Conservation (phyloP, 1,284 basidiomycete species). For the Inonotus hispidus region DNA sequence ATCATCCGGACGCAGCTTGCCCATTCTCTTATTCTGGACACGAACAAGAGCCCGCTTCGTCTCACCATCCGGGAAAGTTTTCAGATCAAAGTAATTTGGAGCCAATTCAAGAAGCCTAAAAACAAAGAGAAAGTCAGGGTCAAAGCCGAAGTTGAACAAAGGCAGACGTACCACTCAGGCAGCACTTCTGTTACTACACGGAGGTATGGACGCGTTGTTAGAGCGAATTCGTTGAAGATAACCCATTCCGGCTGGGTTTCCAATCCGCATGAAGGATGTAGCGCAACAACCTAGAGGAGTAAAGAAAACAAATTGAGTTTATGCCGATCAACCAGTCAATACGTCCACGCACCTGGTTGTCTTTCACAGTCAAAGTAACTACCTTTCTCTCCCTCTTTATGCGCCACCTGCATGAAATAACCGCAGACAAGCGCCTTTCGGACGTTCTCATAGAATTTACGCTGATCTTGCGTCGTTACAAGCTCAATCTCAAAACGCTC, state of each 20-base stretch:
- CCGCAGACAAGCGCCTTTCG: constrained; percentile 86
- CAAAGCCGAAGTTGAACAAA: neutral
- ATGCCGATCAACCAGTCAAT: neutral
- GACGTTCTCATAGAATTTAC: constrained; percentile 76
- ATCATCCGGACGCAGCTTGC: constrained; percentile 29
- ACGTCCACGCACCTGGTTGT: constrained; percentile 70
- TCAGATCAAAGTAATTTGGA: constrained; percentile 73
- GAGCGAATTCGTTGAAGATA: constrained; percentile 95
- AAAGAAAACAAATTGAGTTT: constrained; percentile 8
- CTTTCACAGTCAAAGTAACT: constrained; percentile 86
- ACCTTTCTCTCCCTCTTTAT: constrained; percentile 90
- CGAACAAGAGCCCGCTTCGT: constrained; percentile 63
- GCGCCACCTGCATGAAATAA: constrained; percentile 98
- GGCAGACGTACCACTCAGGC: constrained; percentile 72
- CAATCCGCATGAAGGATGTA: constrained; percentile 94
- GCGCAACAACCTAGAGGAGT: constrained; percentile 61
- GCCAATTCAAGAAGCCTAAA: constrained; percentile 82
- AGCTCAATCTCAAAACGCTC: constrained; percentile 86
- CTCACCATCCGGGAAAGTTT: constrained; percentile 64
- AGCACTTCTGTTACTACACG: constrained; percentile 88
- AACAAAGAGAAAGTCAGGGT: constrained; percentile 2
- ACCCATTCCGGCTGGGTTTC: constrained; percentile 97
- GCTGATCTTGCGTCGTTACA: constrained; percentile 74
- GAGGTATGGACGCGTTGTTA: constrained; percentile 88
- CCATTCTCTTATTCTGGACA: constrained; percentile 37